Percentiles rank a stretch among this genome's conserved stretches.
These are phyloP conservation scores for Trypanosoma conorhini DNA, from an alignment of 208 protist genomes.

Conservation along the genomic window DNA sequence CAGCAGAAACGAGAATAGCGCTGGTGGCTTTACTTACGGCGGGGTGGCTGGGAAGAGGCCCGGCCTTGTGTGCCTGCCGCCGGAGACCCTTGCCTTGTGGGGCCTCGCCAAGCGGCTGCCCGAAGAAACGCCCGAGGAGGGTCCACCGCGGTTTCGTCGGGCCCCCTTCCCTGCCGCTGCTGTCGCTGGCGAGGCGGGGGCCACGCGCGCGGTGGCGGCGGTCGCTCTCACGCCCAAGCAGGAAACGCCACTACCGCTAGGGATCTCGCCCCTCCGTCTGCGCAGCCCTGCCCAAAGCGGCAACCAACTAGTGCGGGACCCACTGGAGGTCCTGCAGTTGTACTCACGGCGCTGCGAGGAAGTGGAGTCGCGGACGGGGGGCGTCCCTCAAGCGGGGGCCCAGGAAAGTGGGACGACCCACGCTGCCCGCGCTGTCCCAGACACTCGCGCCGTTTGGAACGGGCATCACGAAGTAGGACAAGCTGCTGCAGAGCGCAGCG, in stretches of 20 bases:
- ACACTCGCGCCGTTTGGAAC: background rate
- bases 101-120: background rate
- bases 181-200: background rate
- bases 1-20: background rate
- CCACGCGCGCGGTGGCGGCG: background rate
- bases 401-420: background rate
- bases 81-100: background rate
- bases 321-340: background rate
- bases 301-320: background rate
- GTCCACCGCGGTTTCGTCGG: no score
- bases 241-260: background rate
- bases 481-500: conserved; percentile 2
- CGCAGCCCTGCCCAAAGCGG: background rate
- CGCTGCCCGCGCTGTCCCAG: background rate
- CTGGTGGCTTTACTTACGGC: background rate
- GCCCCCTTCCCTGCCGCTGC: background rate
- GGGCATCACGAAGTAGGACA: background rate
- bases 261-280: background rate
- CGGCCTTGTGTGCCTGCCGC: background rate
- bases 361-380: conserved; percentile 4
- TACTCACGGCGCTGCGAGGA: conserved; percentile 4
- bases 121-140: background rate
- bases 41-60: background rate
- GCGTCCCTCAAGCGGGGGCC: background rate
- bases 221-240: background rate